Conservation (phyloP, 2,329 filamentous ascomycete species). For the Exophiala lecanii-corni region DNA sequence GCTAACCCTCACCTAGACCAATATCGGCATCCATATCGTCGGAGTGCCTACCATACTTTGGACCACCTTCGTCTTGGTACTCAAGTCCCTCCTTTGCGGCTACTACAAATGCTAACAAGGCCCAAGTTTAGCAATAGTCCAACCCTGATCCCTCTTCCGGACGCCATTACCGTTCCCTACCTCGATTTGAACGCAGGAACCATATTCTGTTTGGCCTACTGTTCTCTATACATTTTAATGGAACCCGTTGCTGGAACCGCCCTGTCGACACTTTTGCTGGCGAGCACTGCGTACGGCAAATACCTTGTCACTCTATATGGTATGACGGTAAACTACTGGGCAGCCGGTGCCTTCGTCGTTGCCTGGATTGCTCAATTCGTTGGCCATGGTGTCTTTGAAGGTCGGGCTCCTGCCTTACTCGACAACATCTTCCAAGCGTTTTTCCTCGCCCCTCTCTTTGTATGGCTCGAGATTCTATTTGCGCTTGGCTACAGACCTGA, state of each 20-base stretch:
- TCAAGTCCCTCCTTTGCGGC: not conserved
- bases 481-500: slow-evolving; percentile 84
- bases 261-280: slow-evolving; percentile 71
- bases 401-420: slow-evolving; percentile 78
- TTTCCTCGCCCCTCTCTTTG: slow-evolving; percentile 90
- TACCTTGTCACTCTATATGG: slow-evolving; percentile 64
- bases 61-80: slow-evolving; percentile 56
- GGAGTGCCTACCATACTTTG: slow-evolving; percentile 60
- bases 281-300: slow-evolving; percentile 69
- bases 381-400: slow-evolving; percentile 85
- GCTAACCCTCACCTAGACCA: slow-evolving; percentile 45
- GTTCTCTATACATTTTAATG: slow-evolving; percentile 79
- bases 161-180: slow-evolving; percentile 50
- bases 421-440: slow-evolving; percentile 90
- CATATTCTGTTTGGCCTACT: slow-evolving; percentile 58
- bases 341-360: slow-evolving; percentile 63
- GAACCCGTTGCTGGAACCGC: slow-evolving; percentile 86
- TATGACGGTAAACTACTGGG: slow-evolving; percentile 57
- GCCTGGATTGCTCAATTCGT: slow-evolving; percentile 88
- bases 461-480: slow-evolving; percentile 94
- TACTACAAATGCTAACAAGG: slow-evolving; percentile 6
- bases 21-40: slow-evolving; percentile 59
- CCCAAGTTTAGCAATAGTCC: slow-evolving; percentile 53
- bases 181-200: slow-evolving; percentile 59
- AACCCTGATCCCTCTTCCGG: slow-evolving; percentile 50